phyloP scores from a whole-genome alignment of 345 rosid species.

The Gossypium raimondii region DNA sequence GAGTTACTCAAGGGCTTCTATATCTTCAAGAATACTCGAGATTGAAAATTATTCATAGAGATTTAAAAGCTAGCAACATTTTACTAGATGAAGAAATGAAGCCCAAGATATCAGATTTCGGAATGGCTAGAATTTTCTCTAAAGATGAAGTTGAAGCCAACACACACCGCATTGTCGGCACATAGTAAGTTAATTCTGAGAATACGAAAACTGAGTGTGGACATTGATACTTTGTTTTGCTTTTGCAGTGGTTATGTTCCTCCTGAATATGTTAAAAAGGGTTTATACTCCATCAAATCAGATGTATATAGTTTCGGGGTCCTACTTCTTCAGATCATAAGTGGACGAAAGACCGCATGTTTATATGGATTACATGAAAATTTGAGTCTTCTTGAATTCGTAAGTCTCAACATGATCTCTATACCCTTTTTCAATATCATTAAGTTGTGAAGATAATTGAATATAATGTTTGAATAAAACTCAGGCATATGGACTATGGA shows the following conservation, averaged over 20 bases:
- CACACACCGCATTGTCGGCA: not conserved
- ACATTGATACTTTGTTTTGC: not conserved
- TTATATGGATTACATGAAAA: not conserved
- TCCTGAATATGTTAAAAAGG: not conserved
- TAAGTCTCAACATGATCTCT: not conserved
- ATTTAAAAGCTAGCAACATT: constrained; percentile 1
- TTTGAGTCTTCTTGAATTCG: not conserved
- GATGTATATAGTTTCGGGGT: not conserved
- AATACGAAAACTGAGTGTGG: not conserved
- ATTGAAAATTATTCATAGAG: not conserved
- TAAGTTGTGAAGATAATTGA: not conserved
- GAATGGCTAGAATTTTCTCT: not conserved
- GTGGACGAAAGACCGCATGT: not conserved
- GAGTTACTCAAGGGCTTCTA: not conserved
- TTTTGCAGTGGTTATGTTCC: constrained; percentile 1
- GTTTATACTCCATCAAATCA: not conserved
- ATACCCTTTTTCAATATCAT: no score
- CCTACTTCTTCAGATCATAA: not conserved
- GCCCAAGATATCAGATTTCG: constrained; percentile 2
- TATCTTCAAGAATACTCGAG: constrained; percentile 6
- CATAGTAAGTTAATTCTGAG: not conserved
- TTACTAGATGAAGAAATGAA: not conserved
- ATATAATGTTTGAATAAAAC: not conserved
- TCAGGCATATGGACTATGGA: constrained; percentile 14
- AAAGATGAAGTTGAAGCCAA: not conserved